A percentile compares a stretch with the other conserved stretches of the same genome.
phyloP scores from a whole-genome alignment of 495 filamentous ascomycete genomes.

The Hypoxylon lenormandii region DNA sequence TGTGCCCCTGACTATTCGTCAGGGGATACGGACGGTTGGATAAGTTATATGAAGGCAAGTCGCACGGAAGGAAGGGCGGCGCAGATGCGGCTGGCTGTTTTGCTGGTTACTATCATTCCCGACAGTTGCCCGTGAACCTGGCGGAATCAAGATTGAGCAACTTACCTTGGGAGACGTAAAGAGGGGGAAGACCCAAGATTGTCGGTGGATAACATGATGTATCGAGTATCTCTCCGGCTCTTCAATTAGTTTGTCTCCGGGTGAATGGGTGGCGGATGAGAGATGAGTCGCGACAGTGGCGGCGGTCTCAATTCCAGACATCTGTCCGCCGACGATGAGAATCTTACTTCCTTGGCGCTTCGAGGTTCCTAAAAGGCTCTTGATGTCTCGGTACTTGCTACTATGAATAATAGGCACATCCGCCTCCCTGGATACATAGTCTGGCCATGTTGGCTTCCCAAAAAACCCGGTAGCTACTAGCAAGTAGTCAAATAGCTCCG shows the following conservation, averaged over 20 bases:
- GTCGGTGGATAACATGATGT: constrained; percentile 74
- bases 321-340: constrained; percentile 82
- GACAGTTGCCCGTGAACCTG: background rate
- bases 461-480: constrained; percentile 84
- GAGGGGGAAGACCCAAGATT: constrained; percentile 78
- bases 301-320: constrained; percentile 83
- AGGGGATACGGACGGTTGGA: constrained; percentile 68
- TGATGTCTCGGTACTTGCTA: constrained; percentile 64
- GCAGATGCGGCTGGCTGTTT: constrained; percentile 57
- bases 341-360: constrained; percentile 67
- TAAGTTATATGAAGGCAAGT: constrained; percentile 79
- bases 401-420: constrained; percentile 69
- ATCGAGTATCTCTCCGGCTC: constrained; percentile 62
- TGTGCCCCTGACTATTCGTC: constrained; percentile 68
- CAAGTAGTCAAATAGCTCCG: constrained; percentile 74
- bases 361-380: constrained; percentile 50
- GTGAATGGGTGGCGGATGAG: constrained; percentile 67
- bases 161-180: constrained; percentile 66
- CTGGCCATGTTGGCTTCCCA: constrained; percentile 68
- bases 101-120: constrained; percentile 17
- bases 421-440: constrained; percentile 49
- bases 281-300: constrained; percentile 76
- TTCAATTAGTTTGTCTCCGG: constrained; percentile 50
- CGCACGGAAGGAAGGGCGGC: constrained; percentile 77
- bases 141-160: background rate